phyloP scores from a whole-genome alignment of 352 stramenopile species.

The Pythium insidiosum region DNA sequence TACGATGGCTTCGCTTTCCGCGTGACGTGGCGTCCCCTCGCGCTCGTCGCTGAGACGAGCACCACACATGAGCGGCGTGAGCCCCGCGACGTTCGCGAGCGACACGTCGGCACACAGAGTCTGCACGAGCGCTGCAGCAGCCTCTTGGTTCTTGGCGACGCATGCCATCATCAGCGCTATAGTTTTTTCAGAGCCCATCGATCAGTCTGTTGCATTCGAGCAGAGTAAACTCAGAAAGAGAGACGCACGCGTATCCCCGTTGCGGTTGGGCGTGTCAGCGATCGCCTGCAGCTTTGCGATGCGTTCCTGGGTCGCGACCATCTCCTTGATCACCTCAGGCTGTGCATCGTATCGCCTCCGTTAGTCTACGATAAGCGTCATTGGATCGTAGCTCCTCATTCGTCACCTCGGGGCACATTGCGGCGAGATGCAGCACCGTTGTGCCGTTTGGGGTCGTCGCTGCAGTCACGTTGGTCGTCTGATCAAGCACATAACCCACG shows the following conservation, averaged over 20 bases:
- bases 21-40: conserved; percentile 17
- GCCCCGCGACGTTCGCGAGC: conserved; percentile 35
- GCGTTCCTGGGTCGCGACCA: conserved; percentile 35
- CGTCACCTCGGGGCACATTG: conserved; percentile 58
- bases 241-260: conserved; percentile 66
- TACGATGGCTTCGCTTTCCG: conserved; percentile 42
- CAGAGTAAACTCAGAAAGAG: neutral
- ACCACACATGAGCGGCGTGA: conserved; percentile 79
- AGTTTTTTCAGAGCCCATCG: neutral
- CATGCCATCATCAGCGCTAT: conserved; percentile 83
- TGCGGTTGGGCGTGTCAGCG: conserved; percentile 48
- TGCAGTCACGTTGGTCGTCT: conserved; percentile 45
- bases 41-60: conserved; percentile 36
- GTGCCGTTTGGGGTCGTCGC: conserved; percentile 58
- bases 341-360: no score
- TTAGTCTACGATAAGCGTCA: neutral
- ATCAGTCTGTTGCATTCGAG: neutral
- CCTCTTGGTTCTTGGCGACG: conserved; percentile 61
- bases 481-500: conserved; percentile 40
- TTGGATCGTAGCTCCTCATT: neutral
- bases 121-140: conserved; percentile 33
- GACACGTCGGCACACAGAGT: conserved; percentile 30
- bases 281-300: conserved; percentile 37
- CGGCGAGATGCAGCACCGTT: conserved; percentile 68
- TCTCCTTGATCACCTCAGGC: conserved; percentile 46